Evolutionary conservation across 805 yeast genomes (phyloP), one percentile per base, ranked within the genome.

Genomic region (Yamadazyma endophytica): DNA sequence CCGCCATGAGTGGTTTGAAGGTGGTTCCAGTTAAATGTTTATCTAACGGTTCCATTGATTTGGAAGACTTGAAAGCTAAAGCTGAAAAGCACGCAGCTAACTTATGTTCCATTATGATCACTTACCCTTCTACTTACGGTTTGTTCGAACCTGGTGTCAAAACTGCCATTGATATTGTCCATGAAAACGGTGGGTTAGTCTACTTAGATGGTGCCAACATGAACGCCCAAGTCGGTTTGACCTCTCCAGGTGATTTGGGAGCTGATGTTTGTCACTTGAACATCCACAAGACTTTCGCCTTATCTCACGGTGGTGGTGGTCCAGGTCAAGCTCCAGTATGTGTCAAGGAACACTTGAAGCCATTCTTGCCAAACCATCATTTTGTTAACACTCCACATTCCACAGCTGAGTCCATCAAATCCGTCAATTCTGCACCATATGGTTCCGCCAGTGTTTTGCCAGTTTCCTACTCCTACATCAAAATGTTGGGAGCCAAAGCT

Each of bases 261-360:
- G 97, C 97, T 9, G 98, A 92, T 63, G 97, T 92, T 24, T 92
- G 98, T 59, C 98, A 92, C 52, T 73, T 92, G 66, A 92, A 92
- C 58, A 70, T 92, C 54, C 98, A 92, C 70, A 92, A 92, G 66
- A 92, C 98, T 1, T 92, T 92, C 69, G 88, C 97, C 27, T 87
- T 92, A 52, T 94, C 96, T 33, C 98, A 92, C 52, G 98, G 98
- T 52, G 98, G 98, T 54, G 98, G 98, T 56, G 98, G 98, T 25
- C 98, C 98, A 24, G 98, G 97, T 54, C 95, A 88, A 50, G 98
- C 97, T 13, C 97, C 97, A 31, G 92, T 92, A 42, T 87, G 97
- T 71, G 97, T 90, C 35, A 81, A 79, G 45, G 64, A 71, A 29
- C 95, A 87, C 58, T 68, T 92, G 48, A 73, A 71, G 26, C 85